These are phyloP conservation scores for Hamigera avellanea DNA, from an alignment of 495 filamentous ascomycete genomes.

Conservation along the genomic window DNA sequence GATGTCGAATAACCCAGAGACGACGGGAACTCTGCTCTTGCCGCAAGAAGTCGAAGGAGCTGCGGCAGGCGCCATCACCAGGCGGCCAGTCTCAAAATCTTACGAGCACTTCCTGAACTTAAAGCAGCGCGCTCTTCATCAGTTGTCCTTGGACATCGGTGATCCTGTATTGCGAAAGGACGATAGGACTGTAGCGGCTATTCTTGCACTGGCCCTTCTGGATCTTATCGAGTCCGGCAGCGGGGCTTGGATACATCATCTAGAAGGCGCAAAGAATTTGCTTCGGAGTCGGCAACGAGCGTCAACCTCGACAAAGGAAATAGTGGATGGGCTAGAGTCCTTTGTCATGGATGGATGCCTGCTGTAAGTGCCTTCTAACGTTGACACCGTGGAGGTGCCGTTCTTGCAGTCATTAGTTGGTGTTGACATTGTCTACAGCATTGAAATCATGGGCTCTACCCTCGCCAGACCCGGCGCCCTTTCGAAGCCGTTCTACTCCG, in stretches of 20 bases:
- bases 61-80: constrained; percentile 17
- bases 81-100: constrained; percentile 16
- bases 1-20: constrained; percentile 14
- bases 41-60: constrained; percentile 18
- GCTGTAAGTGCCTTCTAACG: constrained; percentile 16
- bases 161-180: constrained; percentile 28
- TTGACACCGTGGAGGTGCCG: no score
- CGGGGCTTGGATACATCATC: constrained; percentile 35
- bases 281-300: constrained; percentile 17
- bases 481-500: constrained; percentile 32
- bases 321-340: constrained; percentile 25
- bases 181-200: constrained; percentile 27
- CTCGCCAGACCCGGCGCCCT: constrained; percentile 33
- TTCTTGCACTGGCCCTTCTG: constrained; percentile 31
- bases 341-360: constrained; percentile 33
- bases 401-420: no score
- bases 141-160: constrained; percentile 25
- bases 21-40: constrained; percentile 10
- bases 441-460: constrained; percentile 39
- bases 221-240: constrained; percentile 35
- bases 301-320: constrained; percentile 7
- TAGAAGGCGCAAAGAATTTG: constrained; percentile 36
- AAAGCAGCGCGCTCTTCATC: constrained; percentile 32
- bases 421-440: constrained; percentile 9
- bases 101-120: constrained; percentile 31